These are phyloP conservation scores for Linum trigynum DNA, from an alignment of 345 rosid species.

Conservation along the genomic window DNA sequence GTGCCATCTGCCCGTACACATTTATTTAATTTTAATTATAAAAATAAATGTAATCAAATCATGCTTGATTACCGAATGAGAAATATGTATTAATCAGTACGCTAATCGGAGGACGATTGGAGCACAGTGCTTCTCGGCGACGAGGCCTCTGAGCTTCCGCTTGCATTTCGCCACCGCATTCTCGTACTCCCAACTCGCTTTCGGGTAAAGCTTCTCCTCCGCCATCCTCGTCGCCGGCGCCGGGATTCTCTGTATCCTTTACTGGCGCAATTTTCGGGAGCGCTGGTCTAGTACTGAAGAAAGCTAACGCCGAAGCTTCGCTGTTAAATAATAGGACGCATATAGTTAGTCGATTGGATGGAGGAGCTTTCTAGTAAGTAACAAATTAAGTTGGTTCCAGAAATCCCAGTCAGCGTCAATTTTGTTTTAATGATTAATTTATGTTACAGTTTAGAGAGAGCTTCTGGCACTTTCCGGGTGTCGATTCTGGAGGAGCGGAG, in stretches of 20 bases:
- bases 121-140: slow-evolving; percentile 20
- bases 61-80: neutral
- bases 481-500: no score
- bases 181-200: slow-evolving; percentile 20
- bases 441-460: no score
- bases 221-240: neutral
- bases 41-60: neutral
- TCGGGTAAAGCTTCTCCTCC: slow-evolving; percentile 13
- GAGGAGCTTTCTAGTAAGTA: neutral
- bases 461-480: no score
- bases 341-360: no score
- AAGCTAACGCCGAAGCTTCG: no score
- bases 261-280: neutral
- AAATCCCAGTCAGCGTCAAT: no score
- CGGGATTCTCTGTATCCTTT: neutral
- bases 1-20: slow-evolving; percentile 11
- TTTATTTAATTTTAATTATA: no score
- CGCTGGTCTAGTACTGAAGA: neutral
- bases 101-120: slow-evolving; percentile 20
- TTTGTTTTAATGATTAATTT: no score
- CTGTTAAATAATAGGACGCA: neutral
- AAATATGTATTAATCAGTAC: slow-evolving; percentile 1
- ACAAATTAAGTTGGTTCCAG: no score
- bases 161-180: slow-evolving; percentile 20
- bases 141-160: slow-evolving; percentile 21